A percentile compares a stretch with the other conserved stretches of the same genome.
These are phyloP conservation scores for Telopea speciosissima DNA, from an alignment of 177 flowering plant species.

Conservation along the genomic window DNA sequence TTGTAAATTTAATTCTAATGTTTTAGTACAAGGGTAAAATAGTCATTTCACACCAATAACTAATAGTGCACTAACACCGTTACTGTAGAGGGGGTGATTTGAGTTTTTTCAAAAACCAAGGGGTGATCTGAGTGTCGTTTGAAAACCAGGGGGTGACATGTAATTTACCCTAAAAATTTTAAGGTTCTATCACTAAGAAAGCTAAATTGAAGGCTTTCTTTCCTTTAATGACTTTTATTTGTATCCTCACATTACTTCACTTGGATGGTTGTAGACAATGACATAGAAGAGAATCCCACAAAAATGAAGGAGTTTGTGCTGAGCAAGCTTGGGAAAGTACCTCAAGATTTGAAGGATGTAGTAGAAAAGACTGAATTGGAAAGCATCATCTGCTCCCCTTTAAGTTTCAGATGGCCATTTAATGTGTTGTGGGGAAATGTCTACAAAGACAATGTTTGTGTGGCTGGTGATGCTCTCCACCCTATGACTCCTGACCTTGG, in stretches of 20 bases:
- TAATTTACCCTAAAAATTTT: no score
- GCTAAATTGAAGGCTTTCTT: no score
- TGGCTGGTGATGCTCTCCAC: constrained; percentile 80
- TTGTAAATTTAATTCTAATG: no score
- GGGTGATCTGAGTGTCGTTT: no score
- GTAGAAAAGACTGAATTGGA: constrained; percentile 37
- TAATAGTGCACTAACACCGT: no score
- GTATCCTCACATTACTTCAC: neutral
- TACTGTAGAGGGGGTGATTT: no score
- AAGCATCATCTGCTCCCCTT: constrained; percentile 25
- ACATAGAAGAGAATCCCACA: constrained; percentile 27
- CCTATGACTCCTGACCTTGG: constrained; percentile 90
- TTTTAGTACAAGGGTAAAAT: no score
- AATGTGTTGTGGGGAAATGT: constrained; percentile 50
- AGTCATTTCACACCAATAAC: no score
- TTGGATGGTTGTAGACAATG: constrained; percentile 17
- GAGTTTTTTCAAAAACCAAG: no score
- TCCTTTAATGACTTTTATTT: neutral
- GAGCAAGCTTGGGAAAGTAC: constrained; percentile 37
- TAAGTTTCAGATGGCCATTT: constrained; percentile 53
- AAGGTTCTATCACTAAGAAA: no score
- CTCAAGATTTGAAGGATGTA: constrained; percentile 24
- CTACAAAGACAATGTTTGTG: constrained; percentile 49
- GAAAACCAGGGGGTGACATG: no score
- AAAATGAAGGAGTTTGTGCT: constrained; percentile 57